These are phyloP conservation scores for Nitzschia putrida DNA, from an alignment of 108 stramenopile species.

Conservation along the genomic window DNA sequence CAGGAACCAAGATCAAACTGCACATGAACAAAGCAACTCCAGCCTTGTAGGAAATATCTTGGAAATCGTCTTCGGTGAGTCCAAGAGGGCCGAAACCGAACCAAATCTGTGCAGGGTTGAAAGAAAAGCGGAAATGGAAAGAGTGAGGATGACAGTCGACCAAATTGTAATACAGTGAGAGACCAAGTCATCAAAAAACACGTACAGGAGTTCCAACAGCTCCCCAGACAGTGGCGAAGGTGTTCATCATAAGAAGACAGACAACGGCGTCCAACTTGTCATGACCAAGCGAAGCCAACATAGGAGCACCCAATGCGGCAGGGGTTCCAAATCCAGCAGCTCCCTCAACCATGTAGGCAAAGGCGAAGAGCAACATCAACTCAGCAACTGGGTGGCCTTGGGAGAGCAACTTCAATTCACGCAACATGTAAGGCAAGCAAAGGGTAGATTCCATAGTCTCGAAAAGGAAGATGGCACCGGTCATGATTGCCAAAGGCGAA, in stretches of 20 bases:
- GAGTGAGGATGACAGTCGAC: too few species aligned
- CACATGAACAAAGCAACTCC: conserved; percentile 40
- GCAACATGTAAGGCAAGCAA: conserved; percentile 75
- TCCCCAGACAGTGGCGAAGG: conserved; percentile 71
- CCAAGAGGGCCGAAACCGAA: conserved; percentile 50
- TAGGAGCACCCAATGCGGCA: conserved; percentile 64
- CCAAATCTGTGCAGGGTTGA: conserved; percentile 41
- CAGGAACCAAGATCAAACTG: conserved; percentile 48
- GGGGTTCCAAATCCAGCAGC: conserved; percentile 72
- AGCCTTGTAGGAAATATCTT: conserved; percentile 50
- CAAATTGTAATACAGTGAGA: too few species aligned
- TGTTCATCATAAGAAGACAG: conserved; percentile 55
- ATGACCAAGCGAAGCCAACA: conserved; percentile 56
- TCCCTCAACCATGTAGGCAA: conserved; percentile 70
- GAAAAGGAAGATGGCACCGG: conserved; percentile 60
- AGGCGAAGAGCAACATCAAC: conserved; percentile 50
- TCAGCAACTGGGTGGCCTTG: conserved; percentile 59
- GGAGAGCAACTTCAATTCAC: conserved; percentile 64
- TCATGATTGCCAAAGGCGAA: conserved; percentile 56
- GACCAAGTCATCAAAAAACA: too few species aligned
- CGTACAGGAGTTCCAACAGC: conserved; percentile 55
- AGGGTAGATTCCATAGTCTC: conserved; percentile 67
- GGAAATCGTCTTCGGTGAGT: conserved; percentile 43
- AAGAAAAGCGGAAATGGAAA: too few species aligned
- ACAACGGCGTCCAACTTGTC: conserved; percentile 55